Conservation (phyloP, 1,139 yeast genomes). For the Spencermartinsiella ligniputridi region DNA sequence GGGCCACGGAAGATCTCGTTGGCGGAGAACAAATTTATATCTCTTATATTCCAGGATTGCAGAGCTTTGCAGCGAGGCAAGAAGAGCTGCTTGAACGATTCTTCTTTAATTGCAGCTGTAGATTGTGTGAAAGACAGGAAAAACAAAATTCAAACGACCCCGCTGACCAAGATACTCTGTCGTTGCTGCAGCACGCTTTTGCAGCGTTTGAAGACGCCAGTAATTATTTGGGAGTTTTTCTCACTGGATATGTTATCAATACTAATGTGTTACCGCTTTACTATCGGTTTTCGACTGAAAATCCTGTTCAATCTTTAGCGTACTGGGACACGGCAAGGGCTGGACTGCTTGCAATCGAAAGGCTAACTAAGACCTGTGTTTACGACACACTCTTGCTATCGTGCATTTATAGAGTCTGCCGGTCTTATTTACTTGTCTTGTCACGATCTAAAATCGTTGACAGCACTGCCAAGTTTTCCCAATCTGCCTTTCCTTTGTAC, state of each 20-base stretch:
- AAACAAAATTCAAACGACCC: neutral
- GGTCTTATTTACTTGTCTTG: neutral
- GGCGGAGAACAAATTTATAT: conserved; percentile 8
- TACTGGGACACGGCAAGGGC: neutral
- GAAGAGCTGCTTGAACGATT: conserved; percentile 4
- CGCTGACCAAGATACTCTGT: neutral
- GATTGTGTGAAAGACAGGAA: neutral
- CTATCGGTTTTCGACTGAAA: neutral
- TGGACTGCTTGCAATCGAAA: neutral
- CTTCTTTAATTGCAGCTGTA: conserved; percentile 11
- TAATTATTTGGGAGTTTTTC: neutral
- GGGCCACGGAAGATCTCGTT: conserved; percentile 6
- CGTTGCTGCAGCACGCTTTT: neutral
- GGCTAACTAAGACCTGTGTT: neutral
- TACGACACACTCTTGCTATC: neutral
- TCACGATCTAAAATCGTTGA: neutral
- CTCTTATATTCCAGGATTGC: conserved; percentile 6
- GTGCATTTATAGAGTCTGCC: neutral
- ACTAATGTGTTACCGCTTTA: neutral
- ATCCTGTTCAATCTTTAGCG: neutral
- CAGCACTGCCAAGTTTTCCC: neutral
- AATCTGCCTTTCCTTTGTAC: neutral
- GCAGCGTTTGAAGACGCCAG: neutral
- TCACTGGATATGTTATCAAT: neutral
- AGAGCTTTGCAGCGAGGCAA: conserved; percentile 2